Conservation (phyloP, 2,329 filamentous ascomycete species). For the Claviceps paspali region DNA sequence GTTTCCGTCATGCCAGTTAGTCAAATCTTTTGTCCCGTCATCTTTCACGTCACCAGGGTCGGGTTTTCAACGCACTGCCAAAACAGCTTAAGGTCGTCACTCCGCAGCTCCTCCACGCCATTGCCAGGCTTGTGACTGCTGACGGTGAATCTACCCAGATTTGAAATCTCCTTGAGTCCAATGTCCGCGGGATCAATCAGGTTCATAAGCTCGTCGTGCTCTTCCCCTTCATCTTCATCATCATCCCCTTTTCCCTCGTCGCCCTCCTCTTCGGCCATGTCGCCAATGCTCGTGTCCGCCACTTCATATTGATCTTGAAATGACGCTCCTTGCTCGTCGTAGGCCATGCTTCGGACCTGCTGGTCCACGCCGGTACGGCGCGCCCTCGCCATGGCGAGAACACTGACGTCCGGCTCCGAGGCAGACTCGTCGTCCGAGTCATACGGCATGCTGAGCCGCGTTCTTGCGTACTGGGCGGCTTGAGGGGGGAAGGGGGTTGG, state of each 20-base stretch:
- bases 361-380: slow-evolving; percentile 12
- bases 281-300: slow-evolving; percentile 17
- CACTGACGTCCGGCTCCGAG: slow-evolving; percentile 23
- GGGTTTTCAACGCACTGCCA: slow-evolving; percentile 51
- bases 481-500: slow-evolving; percentile 6
- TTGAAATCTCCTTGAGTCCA: slow-evolving; percentile 68
- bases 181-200: slow-evolving; percentile 38
- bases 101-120: slow-evolving; percentile 60
- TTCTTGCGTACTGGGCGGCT: slow-evolving; percentile 16
- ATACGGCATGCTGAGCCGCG: slow-evolving; percentile 22
- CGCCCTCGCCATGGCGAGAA: slow-evolving; percentile 19
- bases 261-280: slow-evolving; percentile 13
- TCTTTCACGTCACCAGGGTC: too few relatives aligned
- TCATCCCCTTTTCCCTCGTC: slow-evolving; percentile 18
- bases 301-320: slow-evolving; percentile 18
- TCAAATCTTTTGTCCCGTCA: too few relatives aligned
- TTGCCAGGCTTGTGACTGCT: slow-evolving; percentile 70
- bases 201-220: slow-evolving; percentile 20
- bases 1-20: background rate
- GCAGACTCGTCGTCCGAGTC: slow-evolving; percentile 21
- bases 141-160: slow-evolving; percentile 69
- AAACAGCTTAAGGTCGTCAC: slow-evolving; percentile 56
- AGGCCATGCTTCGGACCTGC: slow-evolving; percentile 11
- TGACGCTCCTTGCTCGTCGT: slow-evolving; percentile 13
- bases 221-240: slow-evolving; percentile 17